phyloP scores from a whole-genome alignment of 805 yeast species.

The Zygotorulaspora chibaensis region DNA sequence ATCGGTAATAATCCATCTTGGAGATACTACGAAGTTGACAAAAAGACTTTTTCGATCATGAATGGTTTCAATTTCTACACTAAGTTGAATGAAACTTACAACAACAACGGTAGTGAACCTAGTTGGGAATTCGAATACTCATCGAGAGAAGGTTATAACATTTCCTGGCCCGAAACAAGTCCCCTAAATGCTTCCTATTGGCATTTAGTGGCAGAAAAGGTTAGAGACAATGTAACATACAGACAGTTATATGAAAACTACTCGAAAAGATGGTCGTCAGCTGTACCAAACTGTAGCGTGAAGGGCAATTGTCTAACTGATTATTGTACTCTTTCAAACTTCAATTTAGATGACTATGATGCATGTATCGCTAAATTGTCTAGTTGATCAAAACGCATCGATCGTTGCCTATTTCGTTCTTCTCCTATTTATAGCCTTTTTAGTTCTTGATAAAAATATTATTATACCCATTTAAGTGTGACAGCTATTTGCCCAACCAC shows the following conservation, averaged over 20 bases:
- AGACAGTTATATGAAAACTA: slow-evolving; percentile 48
- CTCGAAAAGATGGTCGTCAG: slow-evolving; percentile 54
- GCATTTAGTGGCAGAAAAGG: slow-evolving; percentile 49
- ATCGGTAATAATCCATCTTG: slow-evolving; percentile 61
- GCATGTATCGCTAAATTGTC: slow-evolving; percentile 23
- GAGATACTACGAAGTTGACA: slow-evolving; percentile 67
- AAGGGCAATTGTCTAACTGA: slow-evolving; percentile 35
- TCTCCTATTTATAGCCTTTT: background rate
- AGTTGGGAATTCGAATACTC: slow-evolving; percentile 61
- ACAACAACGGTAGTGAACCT: slow-evolving; percentile 52
- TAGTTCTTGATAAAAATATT: background rate
- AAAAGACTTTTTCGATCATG: slow-evolving; percentile 54
- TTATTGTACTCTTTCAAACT: slow-evolving; percentile 42
- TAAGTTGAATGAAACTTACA: slow-evolving; percentile 54
- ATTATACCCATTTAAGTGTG: too few species aligned
- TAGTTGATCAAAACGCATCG: background rate
- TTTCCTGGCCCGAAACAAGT: slow-evolving; percentile 52
- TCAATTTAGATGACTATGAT: slow-evolving; percentile 34
- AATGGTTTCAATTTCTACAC: slow-evolving; percentile 57
- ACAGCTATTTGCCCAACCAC: too few species aligned
- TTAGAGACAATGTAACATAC: slow-evolving; percentile 40
- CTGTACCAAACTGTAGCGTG: slow-evolving; percentile 45
- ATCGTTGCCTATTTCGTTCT: background rate
- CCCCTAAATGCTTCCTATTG: slow-evolving; percentile 69
- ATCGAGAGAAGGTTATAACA: slow-evolving; percentile 52